Base-by-base conservation (phyloP, 2,329 filamentous ascomycete species). In the Hypoxylon sp. region DNA sequence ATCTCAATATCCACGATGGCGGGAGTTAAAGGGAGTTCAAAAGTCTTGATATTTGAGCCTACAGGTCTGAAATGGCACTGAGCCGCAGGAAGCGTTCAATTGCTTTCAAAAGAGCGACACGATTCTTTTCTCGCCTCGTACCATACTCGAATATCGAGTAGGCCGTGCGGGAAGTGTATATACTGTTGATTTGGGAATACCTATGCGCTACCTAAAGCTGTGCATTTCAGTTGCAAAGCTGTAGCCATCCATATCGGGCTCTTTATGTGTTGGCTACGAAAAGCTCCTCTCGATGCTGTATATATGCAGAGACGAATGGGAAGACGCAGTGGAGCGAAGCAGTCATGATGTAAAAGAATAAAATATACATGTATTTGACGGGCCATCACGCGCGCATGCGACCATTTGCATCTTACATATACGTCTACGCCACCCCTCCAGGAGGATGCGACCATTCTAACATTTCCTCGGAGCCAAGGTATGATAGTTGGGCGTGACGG, bases 1-100 rank as follows among this genome's bases (percentile, higher is more conserved):
- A 61, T 67, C 35, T 50, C 54, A 56, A 69, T 67, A 65, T 69
- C 55, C 51, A 66, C 51, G 62, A 61, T 35, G 48, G 53, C 58
- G 64, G 69, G 67, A 62, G 69, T 72, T 70, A 17, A 48, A 60
- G 53, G 66, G 64, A 50, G 64, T 67, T 59, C 30, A 67, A 69
- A 71, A 67, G 63, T 65, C 37, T 54, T 64, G 55, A 61, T 64
- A 35, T 61, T 66, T 46, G 44, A 60, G 60, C 54, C 27, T 58
- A 62, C 31, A 51, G 30, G 44, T 53, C 56, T 44, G 27, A 48
- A 50, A 54, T 37, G 42, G 22, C 44, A 58, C 44, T 27, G 35
- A 25, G 11, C 40, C 46, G 40, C 27, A 11, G 46, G 55, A 48
- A 60, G 59, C 55, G 50, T 64, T 62, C 56, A 30, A 64, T 62